These are phyloP conservation scores for Candida gorgasii DNA, from an alignment of 805 yeast species.

Conservation along the genomic window DNA sequence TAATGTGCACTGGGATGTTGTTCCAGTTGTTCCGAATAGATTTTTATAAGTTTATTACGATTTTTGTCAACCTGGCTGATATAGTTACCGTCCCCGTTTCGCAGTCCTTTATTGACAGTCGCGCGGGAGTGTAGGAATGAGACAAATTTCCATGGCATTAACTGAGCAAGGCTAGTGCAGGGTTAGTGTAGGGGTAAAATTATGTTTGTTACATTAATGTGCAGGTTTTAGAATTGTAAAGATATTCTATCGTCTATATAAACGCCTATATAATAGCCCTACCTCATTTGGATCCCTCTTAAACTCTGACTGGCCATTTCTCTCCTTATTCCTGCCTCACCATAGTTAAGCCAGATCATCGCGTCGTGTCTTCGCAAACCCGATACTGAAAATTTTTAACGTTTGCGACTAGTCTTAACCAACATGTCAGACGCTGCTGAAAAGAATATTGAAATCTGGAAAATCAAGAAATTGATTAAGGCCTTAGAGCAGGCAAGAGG, in stretches of 20 bases:
- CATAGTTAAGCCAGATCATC: not conserved
- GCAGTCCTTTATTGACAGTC: slow-evolving; percentile 1
- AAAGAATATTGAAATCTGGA: slow-evolving; percentile 98
- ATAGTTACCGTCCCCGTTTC: not conserved
- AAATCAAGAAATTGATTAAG: slow-evolving; percentile 90
- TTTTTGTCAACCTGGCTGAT: not conserved
- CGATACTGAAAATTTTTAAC: slow-evolving; percentile 1
- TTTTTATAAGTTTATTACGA: not conserved
- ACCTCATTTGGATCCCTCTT: too few relatives aligned
- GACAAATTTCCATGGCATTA: too few relatives aligned
- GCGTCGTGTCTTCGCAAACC: slow-evolving; percentile 3
- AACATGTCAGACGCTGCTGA: slow-evolving; percentile 68
- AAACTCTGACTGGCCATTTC: too few relatives aligned
- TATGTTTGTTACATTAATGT: too few relatives aligned
- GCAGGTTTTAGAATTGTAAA: too few relatives aligned
- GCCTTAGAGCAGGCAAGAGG: slow-evolving; percentile 91
- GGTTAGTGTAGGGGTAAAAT: too few relatives aligned
- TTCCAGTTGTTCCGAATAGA: slow-evolving; percentile 2
- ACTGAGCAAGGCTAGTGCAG: too few relatives aligned
- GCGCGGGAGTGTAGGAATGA: too few relatives aligned
- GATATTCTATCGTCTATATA: too few relatives aligned
- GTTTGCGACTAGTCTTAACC: slow-evolving; percentile 3
- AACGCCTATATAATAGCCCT: too few relatives aligned
- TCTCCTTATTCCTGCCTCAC: too few relatives aligned
- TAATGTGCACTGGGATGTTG: not conserved